Base-by-base conservation (phyloP, 2,329 filamentous ascomycete species). In the Cladosporium sp. region DNA sequence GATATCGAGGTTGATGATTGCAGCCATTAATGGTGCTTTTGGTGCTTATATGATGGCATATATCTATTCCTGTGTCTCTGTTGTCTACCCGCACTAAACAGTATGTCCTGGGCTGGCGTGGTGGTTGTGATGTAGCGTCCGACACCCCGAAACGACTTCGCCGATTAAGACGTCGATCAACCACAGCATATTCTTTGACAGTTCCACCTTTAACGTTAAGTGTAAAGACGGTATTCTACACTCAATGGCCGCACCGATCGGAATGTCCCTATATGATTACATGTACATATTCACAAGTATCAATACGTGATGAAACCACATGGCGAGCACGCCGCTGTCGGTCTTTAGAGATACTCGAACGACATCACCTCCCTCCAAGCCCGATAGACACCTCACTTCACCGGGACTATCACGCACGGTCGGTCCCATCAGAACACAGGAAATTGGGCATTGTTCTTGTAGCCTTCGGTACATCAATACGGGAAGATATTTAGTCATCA, bases 161-260 rank as follows among this genome's bases (percentile, higher is more conserved):
- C n/a, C 16, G 8, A 46, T 21, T 14, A 11, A 11, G n/a, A 23
- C 39, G n/a, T 23, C 3, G 8, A 5, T 21, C n/a, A 11, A 21
- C 39, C 5, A 1, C 0, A 1, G 39, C 3, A 1, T 1, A 21
- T 2, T 3, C 1, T 1, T 13, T 46, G 39, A 4, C 39, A 46
- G 7, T 23, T 46, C 3, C 39, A 10, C 7, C 18, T 0, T 3
- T 2, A n/a, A n/a, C 36, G 8, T 21, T 10, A 6, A n/a, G 4
- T 18, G 14, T 6, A 18, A 18, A 39, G 13, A 43, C 3, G 14
- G n/a, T 2, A 43, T n/a, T 10, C 2, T 6, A 39, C 36, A 43
- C 6, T 10, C 2, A 43, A 5, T 36, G 11, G 32, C 34, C 6
- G 18, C 16, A 39, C 13, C n/a, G n/a, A n/a, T n/a, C n/a, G n/a